These are phyloP conservation scores for Lomentospora prolificans DNA, from an alignment of 2,329 filamentous ascomycete genomes.

Conservation along the genomic window DNA sequence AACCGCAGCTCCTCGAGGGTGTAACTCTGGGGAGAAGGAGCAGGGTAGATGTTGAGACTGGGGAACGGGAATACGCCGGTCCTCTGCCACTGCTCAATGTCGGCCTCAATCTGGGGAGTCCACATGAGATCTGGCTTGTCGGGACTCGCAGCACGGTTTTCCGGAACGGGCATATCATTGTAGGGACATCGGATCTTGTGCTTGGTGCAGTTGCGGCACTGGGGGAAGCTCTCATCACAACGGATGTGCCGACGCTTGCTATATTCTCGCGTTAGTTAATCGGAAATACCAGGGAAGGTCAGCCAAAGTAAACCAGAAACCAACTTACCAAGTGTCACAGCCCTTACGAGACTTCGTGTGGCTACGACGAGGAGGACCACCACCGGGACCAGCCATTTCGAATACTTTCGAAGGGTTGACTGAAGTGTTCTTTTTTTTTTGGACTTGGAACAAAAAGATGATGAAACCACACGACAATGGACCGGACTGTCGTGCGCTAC, in stretches of 20 bases:
- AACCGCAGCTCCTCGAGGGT: constrained; percentile 72
- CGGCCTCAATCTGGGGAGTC: constrained; percentile 74
- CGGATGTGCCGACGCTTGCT: constrained; percentile 91
- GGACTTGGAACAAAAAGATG: constrained; percentile 1
- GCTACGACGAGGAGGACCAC: constrained; percentile 81
- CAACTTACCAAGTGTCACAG: constrained; percentile 73
- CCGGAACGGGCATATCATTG: constrained; percentile 69
- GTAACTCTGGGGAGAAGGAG: constrained; percentile 62
- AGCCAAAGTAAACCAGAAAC: background rate
- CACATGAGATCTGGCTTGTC: constrained; percentile 67
- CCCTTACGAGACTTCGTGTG: constrained; percentile 99
- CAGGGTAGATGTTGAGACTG: constrained; percentile 66
- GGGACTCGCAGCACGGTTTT: constrained; percentile 49
- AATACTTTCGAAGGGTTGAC: constrained; percentile 9
- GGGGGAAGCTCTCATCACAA: constrained; percentile 94
- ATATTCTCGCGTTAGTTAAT: constrained; percentile 13
- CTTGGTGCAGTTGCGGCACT: constrained; percentile 98
- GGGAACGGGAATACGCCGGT: constrained; percentile 81
- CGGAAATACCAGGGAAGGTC: background rate
- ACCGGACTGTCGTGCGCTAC: background rate
- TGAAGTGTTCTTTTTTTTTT: too few species aligned
- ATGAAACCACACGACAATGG: constrained; percentile 3
- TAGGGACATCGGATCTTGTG: constrained; percentile 98
- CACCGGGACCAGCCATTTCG: constrained; percentile 84
- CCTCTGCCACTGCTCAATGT: constrained; percentile 73